Conservation (phyloP, 1,284 basidiomycete species). For the Ustilago sp. region DNA sequence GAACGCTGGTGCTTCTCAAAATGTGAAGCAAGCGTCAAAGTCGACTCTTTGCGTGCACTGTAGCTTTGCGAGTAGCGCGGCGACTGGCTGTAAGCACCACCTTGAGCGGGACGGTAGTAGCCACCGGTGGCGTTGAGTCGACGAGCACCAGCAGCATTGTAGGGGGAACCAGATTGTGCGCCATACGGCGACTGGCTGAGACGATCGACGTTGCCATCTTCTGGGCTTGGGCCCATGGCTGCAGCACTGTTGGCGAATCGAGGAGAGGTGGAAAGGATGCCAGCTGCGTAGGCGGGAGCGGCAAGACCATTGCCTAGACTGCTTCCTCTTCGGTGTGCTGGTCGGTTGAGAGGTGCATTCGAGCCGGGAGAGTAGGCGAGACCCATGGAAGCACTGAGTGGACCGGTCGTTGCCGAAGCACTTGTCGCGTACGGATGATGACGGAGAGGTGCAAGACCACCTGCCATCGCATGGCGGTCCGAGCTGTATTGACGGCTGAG, state of each 20-base stretch:
- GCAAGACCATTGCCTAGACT: slow-evolving; percentile 53
- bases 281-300: slow-evolving; percentile 41
- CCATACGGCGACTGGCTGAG: slow-evolving; percentile 46
- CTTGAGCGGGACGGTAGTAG: slow-evolving; percentile 41
- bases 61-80: slow-evolving; percentile 45
- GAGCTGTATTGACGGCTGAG: slow-evolving; percentile 59
- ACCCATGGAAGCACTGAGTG: slow-evolving; percentile 54
- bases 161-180: slow-evolving; percentile 38
- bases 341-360: slow-evolving; percentile 50
- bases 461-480: slow-evolving; percentile 39
- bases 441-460: slow-evolving; percentile 36
- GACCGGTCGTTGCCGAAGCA: slow-evolving; percentile 49
- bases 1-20: slow-evolving; percentile 54
- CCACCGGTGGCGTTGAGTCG: slow-evolving; percentile 31
- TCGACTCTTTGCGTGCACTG: slow-evolving; percentile 40
- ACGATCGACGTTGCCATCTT: slow-evolving; percentile 26
- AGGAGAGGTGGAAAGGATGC: slow-evolving; percentile 50
- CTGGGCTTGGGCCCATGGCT: slow-evolving; percentile 18
- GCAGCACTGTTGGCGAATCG: slow-evolving; percentile 36
- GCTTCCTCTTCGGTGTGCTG: slow-evolving; percentile 49
- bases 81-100: slow-evolving; percentile 43
- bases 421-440: slow-evolving; percentile 60
- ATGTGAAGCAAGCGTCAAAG: slow-evolving; percentile 40
- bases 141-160: slow-evolving; percentile 29
- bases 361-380: slow-evolving; percentile 59